Base-by-base conservation (phyloP, 2,329 filamentous ascomycete genomes). In the Aspergillus japonicus region DNA sequence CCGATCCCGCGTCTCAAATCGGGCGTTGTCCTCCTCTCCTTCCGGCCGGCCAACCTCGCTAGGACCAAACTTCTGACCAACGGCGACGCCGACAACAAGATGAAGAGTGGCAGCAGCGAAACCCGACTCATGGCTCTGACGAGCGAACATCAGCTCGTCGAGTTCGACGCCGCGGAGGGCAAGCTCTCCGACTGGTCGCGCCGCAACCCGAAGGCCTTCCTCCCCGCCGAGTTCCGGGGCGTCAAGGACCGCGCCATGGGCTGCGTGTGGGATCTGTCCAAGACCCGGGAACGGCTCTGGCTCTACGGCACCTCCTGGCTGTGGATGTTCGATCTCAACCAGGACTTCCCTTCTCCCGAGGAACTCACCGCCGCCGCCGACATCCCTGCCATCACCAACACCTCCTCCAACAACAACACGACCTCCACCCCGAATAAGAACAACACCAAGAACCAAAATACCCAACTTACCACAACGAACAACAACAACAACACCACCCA, bases 281-380 rank as follows among this genome's bases (percentile, higher is more conserved):
- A 73, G 29, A 65, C 66, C 7, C 77, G 78, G n/a, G 80, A 86
- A 50, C 85, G 94, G 14, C 77, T 94, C 7, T 98, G 94, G 92
- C 78, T 98, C 21, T 97, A 96, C 70, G 93, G 94, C 6, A 85
- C 87, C 47, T 88, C 85, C 1, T 98, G 92, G 83, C 76, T 99
- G 24, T 92, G 91, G 78, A 98, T 98, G 93, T 86, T 99, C 61
- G 92, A 98, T 73, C 79, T 96, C 31, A 85, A 85, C 21, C 84
- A 85, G 68, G 89, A 96, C 73, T 83, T 95, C 52, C 73, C 78
- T 0, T 72, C 75, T 10, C 68, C 74, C 3, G 75, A 73, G 24
- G 71, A 71, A 31, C 62, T 66, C 6, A 62, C 61, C 47, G 66
- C 65, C 11, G 66, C 57, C 19, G 64, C 67, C 6, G 61, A 70